Conservation (phyloP, 495 filamentous ascomycete species). For the Evernia prunastri region DNA sequence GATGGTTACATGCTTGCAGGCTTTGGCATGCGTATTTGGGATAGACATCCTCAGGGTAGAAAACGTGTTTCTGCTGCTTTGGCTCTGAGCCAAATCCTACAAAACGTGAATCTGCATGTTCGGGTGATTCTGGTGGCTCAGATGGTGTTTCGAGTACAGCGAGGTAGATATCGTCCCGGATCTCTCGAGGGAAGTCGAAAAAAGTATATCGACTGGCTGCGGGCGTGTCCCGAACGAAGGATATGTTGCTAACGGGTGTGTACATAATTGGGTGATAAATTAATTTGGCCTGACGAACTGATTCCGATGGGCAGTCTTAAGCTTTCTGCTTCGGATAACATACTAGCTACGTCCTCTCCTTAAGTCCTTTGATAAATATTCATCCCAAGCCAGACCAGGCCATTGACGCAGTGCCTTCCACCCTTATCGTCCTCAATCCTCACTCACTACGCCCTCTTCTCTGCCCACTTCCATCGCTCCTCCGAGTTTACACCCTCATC, state of each 20-base stretch:
- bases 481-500: too few relatives aligned
- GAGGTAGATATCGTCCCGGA: background rate
- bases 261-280: too few relatives aligned
- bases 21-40: background rate
- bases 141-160: background rate
- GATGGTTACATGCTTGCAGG: background rate
- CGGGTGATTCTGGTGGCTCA: background rate
- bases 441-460: background rate
- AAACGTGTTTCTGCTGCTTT: background rate
- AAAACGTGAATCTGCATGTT: background rate
- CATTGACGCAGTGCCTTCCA: background rate
- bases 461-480: background rate
- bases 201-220: background rate
- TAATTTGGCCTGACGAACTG: too few relatives aligned
- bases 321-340: too few relatives aligned
- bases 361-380: background rate
- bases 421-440: background rate
- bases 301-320: too few relatives aligned
- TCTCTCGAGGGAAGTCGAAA: background rate
- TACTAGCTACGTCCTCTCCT: background rate
- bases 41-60: background rate
- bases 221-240: background rate
- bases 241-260: too few relatives aligned
- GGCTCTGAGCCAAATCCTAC: background rate
- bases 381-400: background rate